These are phyloP conservation scores for Annulohypoxylon stygium DNA, from an alignment of 495 filamentous ascomycete species.

Conservation along the genomic window DNA sequence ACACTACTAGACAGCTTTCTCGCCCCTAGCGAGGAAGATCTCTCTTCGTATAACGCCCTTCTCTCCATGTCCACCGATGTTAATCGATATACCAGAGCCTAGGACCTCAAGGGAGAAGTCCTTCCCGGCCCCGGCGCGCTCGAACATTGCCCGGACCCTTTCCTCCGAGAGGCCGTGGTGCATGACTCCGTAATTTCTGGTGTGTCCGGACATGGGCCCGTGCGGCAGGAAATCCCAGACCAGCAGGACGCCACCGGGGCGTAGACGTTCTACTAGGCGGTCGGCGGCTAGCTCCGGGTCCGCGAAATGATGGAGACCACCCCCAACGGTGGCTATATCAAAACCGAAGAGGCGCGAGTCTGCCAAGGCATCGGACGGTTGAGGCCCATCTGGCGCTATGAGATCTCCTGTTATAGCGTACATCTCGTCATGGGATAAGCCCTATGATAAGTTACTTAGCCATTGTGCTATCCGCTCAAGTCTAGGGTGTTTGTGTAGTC, in stretches of 20 bases:
- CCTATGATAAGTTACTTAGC: constrained; percentile 52
- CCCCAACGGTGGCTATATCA: constrained; percentile 73
- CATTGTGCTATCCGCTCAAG: neutral
- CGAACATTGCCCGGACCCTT: constrained; percentile 66
- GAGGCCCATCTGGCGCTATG: constrained; percentile 55
- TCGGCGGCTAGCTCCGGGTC: constrained; percentile 68
- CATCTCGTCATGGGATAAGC: constrained; percentile 63
- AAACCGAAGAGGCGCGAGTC: constrained; percentile 68
- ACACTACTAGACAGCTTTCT: constrained; percentile 33
- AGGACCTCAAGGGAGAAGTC: constrained; percentile 60
- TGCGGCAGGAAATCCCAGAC: constrained; percentile 73
- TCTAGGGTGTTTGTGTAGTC: neutral
- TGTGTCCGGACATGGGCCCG: constrained; percentile 51
- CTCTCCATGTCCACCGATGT: constrained; percentile 22
- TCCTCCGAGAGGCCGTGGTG: constrained; percentile 70
- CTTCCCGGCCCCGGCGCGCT: constrained; percentile 61
- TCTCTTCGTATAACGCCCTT: constrained; percentile 36
- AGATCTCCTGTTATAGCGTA: constrained; percentile 72
- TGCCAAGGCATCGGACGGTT: constrained; percentile 54
- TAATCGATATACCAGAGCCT: constrained; percentile 47
- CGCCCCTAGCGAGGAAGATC: constrained; percentile 52
- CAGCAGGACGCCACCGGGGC: constrained; percentile 72
- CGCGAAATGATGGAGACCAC: constrained; percentile 81
- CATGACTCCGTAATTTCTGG: constrained; percentile 61
- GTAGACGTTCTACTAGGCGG: constrained; percentile 70